A percentile compares a stretch with the other conserved stretches of the same genome.
Conservation (phyloP, 768 basidiomycete species). For the Phlegmacium glaucopus region DNA sequence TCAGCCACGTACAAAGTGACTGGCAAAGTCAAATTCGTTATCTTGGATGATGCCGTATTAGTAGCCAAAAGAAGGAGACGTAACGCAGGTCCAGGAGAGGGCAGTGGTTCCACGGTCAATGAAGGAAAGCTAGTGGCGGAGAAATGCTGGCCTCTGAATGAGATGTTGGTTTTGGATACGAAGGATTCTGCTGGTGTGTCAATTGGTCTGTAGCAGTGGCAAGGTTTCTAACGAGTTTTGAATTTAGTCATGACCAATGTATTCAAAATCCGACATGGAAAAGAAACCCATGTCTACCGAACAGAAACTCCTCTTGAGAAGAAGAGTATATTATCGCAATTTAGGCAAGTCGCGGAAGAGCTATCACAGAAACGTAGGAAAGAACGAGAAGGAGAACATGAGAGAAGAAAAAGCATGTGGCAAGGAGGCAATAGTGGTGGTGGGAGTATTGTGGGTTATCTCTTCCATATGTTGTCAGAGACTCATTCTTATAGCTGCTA, state of each 20-base stretch:
- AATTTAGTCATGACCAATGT: constrained; percentile 82
- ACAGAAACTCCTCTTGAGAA: constrained; percentile 83
- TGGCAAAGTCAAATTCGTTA: constrained; percentile 82
- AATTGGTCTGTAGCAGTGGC: constrained; percentile 5
- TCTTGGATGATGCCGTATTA: constrained; percentile 88
- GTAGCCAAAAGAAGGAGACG: constrained; percentile 77
- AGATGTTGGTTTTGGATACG: constrained; percentile 93
- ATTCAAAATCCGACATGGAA: constrained; percentile 90
- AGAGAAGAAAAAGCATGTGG: constrained; percentile 79
- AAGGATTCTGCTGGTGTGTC: constrained; percentile 87
- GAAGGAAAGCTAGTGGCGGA: constrained; percentile 89
- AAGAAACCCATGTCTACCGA: constrained; percentile 93
- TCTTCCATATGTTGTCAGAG: not conserved
- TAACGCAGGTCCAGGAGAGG: constrained; percentile 46
- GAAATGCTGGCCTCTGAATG: constrained; percentile 87
- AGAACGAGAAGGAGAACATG: constrained; percentile 92
- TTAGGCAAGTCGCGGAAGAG: constrained; percentile 92
- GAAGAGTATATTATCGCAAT: constrained; percentile 77
- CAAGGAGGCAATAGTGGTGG: constrained; percentile 42
- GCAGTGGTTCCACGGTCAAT: constrained; percentile 40
- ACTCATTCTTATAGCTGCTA: constrained; percentile 6
- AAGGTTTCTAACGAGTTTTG: not conserved
- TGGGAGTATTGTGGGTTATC: constrained; percentile 19
- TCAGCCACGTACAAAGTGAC: constrained; percentile 93
- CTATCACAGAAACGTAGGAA: constrained; percentile 83